These are phyloP conservation scores for Microdochium trichocladiopsis DNA, from an alignment of 2,329 filamentous ascomycete genomes.

Conservation along the genomic window DNA sequence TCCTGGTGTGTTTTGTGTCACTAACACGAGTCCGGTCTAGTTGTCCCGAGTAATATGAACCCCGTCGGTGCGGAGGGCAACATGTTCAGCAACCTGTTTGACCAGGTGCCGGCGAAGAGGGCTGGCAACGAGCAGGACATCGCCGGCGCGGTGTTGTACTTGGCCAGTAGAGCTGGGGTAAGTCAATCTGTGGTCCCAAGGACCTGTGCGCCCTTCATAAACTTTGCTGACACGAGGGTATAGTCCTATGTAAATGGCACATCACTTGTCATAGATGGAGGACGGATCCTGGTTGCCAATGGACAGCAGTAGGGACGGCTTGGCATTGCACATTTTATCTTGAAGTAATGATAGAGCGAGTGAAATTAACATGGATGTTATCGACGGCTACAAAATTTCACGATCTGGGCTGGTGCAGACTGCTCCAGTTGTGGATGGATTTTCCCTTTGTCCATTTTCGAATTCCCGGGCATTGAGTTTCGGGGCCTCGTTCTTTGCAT, in stretches of 20 bases:
- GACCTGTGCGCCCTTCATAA: not conserved
- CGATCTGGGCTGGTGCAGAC: too few species aligned
- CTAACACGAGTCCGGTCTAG: conserved; percentile 8
- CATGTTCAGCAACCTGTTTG: conserved; percentile 21
- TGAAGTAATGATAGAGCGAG: too few species aligned
- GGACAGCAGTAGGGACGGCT: conserved; percentile 11
- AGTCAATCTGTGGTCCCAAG: conserved; percentile 2
- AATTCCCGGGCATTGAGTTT: too few species aligned
- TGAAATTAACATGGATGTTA: too few species aligned
- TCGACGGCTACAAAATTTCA: too few species aligned
- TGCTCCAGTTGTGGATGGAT: too few species aligned
- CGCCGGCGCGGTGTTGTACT: conserved; percentile 19
- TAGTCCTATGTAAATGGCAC: conserved; percentile 22
- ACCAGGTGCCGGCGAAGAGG: conserved; percentile 22
- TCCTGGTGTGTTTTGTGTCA: too few species aligned
- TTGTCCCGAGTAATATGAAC: conserved; percentile 26
- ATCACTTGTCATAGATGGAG: conserved; percentile 21
- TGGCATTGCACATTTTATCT: too few species aligned
- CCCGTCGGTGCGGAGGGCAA: conserved; percentile 21
- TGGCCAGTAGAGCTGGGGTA: conserved; percentile 22
- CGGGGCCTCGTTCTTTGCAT: too few species aligned
- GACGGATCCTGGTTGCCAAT: conserved; percentile 20
- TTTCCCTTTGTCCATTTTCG: too few species aligned
- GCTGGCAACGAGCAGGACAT: conserved; percentile 21
- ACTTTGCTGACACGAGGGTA: not conserved